Conservation (phyloP, 495 filamentous ascomycete species). For the Xylaria cubensis region DNA sequence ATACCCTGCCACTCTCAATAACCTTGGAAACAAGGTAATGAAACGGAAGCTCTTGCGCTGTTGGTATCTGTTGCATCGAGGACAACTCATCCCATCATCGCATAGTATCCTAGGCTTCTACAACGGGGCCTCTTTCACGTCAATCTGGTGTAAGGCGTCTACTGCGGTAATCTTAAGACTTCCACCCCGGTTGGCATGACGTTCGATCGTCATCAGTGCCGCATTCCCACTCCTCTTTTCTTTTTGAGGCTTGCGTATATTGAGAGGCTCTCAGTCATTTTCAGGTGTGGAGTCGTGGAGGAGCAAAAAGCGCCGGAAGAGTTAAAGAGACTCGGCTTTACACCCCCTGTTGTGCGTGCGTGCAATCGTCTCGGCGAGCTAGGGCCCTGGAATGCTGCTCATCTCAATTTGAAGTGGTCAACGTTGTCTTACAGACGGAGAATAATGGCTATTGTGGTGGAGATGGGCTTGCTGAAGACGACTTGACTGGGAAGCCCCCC, state of each 20-base stretch:
- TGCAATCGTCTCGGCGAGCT: constrained; percentile 34
- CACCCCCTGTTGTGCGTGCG: constrained; percentile 28
- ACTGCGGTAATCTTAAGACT: constrained; percentile 26
- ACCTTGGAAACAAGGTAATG: constrained; percentile 3
- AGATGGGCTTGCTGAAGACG: constrained; percentile 40
- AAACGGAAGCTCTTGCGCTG: constrained; percentile 9
- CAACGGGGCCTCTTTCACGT: background rate
- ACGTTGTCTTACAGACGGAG: constrained; percentile 45
- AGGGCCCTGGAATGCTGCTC: constrained; percentile 42
- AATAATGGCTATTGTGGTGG: constrained; percentile 43
- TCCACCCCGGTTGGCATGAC: constrained; percentile 22
- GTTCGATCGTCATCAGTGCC: constrained; percentile 23
- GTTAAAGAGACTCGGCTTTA: constrained; percentile 21
- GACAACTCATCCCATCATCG: constrained; percentile 16
- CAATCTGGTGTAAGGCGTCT: constrained; percentile 25
- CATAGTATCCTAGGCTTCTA: background rate
- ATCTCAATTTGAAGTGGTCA: constrained; percentile 46
- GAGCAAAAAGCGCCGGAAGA: constrained; percentile 16
- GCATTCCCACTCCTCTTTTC: constrained; percentile 20
- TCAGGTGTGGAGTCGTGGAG: constrained; percentile 22
- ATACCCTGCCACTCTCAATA: constrained; percentile 8
- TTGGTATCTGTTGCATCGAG: constrained; percentile 17
- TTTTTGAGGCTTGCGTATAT: constrained; percentile 26
- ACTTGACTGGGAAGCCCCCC: constrained; percentile 34
- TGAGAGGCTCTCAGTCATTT: constrained; percentile 21